phyloP scores from a whole-genome alignment of 1,139 yeast genomes.

The Saccharomycopsis hybrid region DNA sequence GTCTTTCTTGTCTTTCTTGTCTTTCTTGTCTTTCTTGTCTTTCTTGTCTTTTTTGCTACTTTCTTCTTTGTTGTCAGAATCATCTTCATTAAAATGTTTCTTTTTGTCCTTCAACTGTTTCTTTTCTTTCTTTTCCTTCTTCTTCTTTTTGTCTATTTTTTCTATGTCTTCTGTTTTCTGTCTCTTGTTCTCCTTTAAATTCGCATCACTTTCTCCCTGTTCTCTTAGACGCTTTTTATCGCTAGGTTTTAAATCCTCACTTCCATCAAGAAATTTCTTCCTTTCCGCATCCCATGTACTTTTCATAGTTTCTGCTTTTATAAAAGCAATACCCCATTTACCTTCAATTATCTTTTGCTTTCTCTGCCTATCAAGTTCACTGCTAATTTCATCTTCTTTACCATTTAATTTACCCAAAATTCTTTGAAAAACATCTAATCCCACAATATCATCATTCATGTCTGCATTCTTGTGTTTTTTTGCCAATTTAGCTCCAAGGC shows the following conservation, averaged over 20 bases:
- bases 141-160: slow-evolving; percentile 23
- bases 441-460: slow-evolving; percentile 80
- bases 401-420: slow-evolving; percentile 83
- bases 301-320: slow-evolving; percentile 72
- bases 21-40: slow-evolving; percentile 25
- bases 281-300: slow-evolving; percentile 80
- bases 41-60: slow-evolving; percentile 31
- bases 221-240: slow-evolving; percentile 17
- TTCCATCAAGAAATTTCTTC: slow-evolving; percentile 32
- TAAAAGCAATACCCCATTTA: slow-evolving; percentile 81
- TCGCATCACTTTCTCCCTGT: background rate
- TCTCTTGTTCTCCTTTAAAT: slow-evolving; percentile 13
- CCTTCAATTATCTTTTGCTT: slow-evolving; percentile 66
- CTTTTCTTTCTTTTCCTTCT: slow-evolving; percentile 27
- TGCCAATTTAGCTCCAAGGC: slow-evolving; percentile 76
- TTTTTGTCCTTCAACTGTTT: slow-evolving; percentile 26
- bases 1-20: slow-evolving; percentile 26
- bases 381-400: slow-evolving; percentile 50
- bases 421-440: slow-evolving; percentile 88
- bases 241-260: slow-evolving; percentile 21
- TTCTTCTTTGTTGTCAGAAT: slow-evolving; percentile 26
- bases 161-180: slow-evolving; percentile 22
- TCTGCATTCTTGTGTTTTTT: slow-evolving; percentile 52
- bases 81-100: slow-evolving; percentile 25
- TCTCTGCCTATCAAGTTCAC: slow-evolving; percentile 60